phyloP scores from a whole-genome alignment of 345 rosid genomes.

The Lepidium aucheri region DNA sequence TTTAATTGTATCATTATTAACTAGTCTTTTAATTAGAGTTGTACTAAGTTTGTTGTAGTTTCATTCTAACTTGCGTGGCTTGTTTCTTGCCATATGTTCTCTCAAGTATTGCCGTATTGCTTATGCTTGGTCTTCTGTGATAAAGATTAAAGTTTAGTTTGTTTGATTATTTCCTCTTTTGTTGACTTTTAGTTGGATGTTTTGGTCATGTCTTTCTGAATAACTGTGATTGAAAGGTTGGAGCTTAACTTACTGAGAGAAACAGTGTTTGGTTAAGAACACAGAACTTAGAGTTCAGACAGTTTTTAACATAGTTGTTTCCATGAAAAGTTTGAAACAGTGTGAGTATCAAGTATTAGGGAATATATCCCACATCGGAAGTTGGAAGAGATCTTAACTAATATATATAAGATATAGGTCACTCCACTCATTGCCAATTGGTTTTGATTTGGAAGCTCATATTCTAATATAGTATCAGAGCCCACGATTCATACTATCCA shows the following conservation, averaged over 20 bases:
- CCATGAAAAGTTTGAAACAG: neutral
- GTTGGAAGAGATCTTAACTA: too few relatives aligned
- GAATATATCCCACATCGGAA: too few relatives aligned
- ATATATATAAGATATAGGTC: too few relatives aligned
- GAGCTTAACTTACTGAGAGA: neutral
- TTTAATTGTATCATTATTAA: constrained; percentile 4
- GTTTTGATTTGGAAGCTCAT: too few relatives aligned
- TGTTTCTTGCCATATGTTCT: constrained; percentile 4
- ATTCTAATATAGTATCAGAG: too few relatives aligned
- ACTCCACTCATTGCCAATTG: too few relatives aligned
- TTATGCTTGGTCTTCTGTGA: constrained; percentile 8
- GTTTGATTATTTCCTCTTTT: neutral
- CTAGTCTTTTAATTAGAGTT: neutral
- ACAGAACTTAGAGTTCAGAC: neutral
- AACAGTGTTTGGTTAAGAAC: neutral
- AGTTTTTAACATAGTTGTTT: neutral
- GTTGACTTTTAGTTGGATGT: constrained; percentile 17
- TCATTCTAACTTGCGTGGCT: constrained; percentile 15
- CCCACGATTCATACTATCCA: too few relatives aligned
- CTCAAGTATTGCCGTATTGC: neutral
- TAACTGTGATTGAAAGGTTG: neutral
- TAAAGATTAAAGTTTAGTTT: neutral
- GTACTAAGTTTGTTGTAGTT: constrained; percentile 15
- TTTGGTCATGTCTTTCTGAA: neutral
- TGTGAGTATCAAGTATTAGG: too few relatives aligned